A percentile compares a stretch with the other conserved stretches of the same genome.
Evolutionary conservation across 257 asterid species (phyloP).

Genomic region (Nicotiana otophora): DNA sequence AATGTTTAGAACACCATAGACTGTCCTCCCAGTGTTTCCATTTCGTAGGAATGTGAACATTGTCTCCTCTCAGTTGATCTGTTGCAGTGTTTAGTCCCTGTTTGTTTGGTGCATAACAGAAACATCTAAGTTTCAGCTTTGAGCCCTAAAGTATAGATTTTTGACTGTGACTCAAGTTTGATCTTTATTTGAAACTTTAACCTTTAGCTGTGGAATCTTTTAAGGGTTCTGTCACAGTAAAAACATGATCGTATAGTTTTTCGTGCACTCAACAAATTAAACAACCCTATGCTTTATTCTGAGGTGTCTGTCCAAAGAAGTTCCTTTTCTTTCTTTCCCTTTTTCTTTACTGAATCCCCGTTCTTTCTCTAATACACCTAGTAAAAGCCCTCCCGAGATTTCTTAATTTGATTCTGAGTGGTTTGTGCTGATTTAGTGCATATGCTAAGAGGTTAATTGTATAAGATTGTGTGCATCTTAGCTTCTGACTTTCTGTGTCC

Average conservation of each 20-base stretch:
- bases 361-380: background rate
- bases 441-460: background rate
- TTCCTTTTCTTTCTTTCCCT: background rate
- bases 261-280: background rate
- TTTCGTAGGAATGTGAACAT: background rate
- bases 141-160: background rate
- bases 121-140: background rate
- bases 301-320: background rate
- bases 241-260: background rate
- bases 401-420: background rate
- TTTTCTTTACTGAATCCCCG: background rate
- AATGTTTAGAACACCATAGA: conserved; percentile 1
- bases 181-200: background rate
- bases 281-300: background rate
- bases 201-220: background rate
- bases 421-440: background rate
- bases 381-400: background rate
- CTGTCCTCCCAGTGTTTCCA: background rate
- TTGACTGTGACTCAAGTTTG: background rate
- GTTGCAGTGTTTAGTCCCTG: background rate
- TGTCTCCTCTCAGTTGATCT: background rate
- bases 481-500: conserved; percentile 20
- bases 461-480: conserved; percentile 9
- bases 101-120: background rate
- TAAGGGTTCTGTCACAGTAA: background rate